phyloP scores from a whole-genome alignment of 495 filamentous ascomycete species.

The Penicillium ochrochloron region DNA sequence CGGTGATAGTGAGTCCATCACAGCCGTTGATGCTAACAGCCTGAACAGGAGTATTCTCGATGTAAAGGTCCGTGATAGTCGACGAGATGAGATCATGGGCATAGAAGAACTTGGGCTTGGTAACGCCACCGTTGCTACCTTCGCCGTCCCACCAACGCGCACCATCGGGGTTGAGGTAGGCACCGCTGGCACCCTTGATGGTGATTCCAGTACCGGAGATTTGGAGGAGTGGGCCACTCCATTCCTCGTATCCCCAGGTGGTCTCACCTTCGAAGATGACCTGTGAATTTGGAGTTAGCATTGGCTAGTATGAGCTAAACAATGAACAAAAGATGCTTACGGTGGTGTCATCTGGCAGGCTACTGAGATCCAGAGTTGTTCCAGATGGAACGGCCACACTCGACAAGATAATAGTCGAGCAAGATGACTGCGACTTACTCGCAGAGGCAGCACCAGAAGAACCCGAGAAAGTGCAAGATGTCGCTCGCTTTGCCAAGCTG shows the following conservation, averaged over 20 bases:
- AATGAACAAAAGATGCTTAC: conserved; percentile 25
- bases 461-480: conserved; percentile 28
- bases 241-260: conserved; percentile 60
- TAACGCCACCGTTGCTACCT: conserved; percentile 59
- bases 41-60: conserved; percentile 67
- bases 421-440: conserved; percentile 50
- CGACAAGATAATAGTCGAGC: conserved; percentile 55
- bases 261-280: conserved; percentile 57
- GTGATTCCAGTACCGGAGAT: conserved; percentile 54
- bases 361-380: conserved; percentile 54
- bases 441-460: conserved; percentile 37
- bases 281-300: conserved; percentile 24
- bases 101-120: conserved; percentile 63
- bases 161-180: conserved; percentile 48
- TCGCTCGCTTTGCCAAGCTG: conserved; percentile 27
- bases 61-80: conserved; percentile 48
- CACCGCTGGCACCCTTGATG: conserved; percentile 48
- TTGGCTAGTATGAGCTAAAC: background rate
- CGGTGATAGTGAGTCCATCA: conserved; percentile 52
- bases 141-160: conserved; percentile 58
- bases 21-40: conserved; percentile 59
- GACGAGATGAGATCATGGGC: conserved; percentile 50
- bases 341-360: conserved; percentile 48
- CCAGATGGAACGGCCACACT: conserved; percentile 56
- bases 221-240: conserved; percentile 53